Evolutionary conservation across 2,329 filamentous ascomycete genomes (phyloP), one percentile per base, ranked within the genome.

Genomic region (Endocalyx cinctus): DNA sequence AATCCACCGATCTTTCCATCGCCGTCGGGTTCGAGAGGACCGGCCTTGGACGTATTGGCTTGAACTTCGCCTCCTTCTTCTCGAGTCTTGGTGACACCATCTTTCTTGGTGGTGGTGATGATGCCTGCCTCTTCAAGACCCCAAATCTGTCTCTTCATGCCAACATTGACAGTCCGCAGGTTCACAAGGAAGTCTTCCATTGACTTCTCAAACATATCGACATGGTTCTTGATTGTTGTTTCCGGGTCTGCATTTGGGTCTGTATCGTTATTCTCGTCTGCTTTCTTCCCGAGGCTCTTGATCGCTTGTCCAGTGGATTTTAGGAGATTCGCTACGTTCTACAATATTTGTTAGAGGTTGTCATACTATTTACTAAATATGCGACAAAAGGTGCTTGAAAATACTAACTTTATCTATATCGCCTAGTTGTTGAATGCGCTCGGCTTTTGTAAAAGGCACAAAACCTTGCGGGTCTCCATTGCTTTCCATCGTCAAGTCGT

Each of bases 111-210:
- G 39, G 72, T 60, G 54, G 70, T 67, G 47, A 94, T 77, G 42
- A 94, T 85, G 25, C 78, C 77, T 0, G 84, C 85, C 59, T 94
- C 87, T 57, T 94, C 86, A 4, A 94, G 67, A 0, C 84, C 86
- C 55, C 83, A 80, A 29, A 89, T 82, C 54, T 88, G 82, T 25
- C 82, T 72, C 41, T 84, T 82, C 33, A 94, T 74, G 28, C 77
- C 70, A 10, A 88, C 83, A 52, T 87, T 82, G 31, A 92, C 75
- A 6, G 72, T 74, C 42, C 87, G 85, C 4, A 96, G 68, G 2
- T 80, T 79, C 1, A 71, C 70, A 45, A 92, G 79, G 58, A 90
- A 92, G 6, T 76, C 69, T 33, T 73, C 72, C 46, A 75, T 79
- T 1, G 77, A 72, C 4, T 66, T 58, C 45, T 81, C 74, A 55